Evolutionary conservation across 1,139 yeast species (phyloP).

Genomic region (Saccharomyces hybrid): DNA sequence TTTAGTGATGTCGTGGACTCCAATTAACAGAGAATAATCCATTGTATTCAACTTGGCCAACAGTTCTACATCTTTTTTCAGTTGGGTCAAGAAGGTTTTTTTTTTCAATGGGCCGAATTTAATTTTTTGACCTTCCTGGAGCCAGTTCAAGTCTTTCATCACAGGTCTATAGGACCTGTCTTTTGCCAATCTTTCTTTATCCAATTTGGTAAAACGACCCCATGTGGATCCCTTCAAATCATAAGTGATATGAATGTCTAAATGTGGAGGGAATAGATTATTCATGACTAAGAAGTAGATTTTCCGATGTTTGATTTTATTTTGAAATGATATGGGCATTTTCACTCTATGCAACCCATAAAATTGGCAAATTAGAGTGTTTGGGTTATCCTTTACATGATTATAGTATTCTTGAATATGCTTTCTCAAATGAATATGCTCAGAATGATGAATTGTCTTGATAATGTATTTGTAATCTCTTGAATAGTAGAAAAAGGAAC

Average conservation of each 20-base stretch:
- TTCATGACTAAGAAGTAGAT: slow-evolving; percentile 96
- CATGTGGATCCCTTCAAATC: slow-evolving; percentile 92
- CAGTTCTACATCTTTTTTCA: slow-evolving; percentile 69
- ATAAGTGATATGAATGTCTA: slow-evolving; percentile 77
- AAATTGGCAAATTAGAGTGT: slow-evolving; percentile 84
- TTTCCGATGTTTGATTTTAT: slow-evolving; percentile 50
- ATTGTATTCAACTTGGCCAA: slow-evolving; percentile 72
- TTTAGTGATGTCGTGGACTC: slow-evolving; percentile 67
- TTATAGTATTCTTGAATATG: slow-evolving; percentile 70
- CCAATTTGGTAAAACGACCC: slow-evolving; percentile 57
- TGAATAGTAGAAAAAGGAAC: slow-evolving; percentile 91
- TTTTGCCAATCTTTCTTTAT: slow-evolving; percentile 11
- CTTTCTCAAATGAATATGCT: slow-evolving; percentile 73
- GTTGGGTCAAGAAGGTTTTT: slow-evolving; percentile 54
- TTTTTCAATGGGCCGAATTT: slow-evolving; percentile 67
- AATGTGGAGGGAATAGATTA: slow-evolving; percentile 90
- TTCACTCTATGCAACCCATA: slow-evolving; percentile 93
- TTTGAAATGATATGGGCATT: slow-evolving; percentile 57
- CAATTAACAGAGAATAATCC: slow-evolving; percentile 90
- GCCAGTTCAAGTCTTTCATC: slow-evolving; percentile 84
- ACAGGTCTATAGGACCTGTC: slow-evolving; percentile 34
- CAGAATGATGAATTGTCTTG: slow-evolving; percentile 91
- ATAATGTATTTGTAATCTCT: slow-evolving; percentile 90
- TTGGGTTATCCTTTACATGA: slow-evolving; percentile 79
- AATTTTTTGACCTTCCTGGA: slow-evolving; percentile 54